Evolutionary conservation across 495 filamentous ascomycete species (phyloP), one percentile per base, ranked within the genome.

Genomic region (Penicillium cataractarum): DNA sequence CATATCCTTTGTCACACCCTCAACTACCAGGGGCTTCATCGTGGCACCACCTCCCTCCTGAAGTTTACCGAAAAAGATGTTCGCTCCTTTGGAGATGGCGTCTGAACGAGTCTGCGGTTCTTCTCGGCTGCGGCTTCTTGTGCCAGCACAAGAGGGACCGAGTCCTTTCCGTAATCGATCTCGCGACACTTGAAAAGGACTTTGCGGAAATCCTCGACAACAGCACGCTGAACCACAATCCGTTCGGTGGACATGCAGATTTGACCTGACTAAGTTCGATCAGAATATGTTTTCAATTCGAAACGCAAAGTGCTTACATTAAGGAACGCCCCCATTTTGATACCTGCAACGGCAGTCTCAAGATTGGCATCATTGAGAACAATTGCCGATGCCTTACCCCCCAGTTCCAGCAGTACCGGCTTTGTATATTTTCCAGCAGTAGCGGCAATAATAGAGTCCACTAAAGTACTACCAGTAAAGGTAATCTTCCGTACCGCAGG

Each of bases 231-330:
- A 7, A 92, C 87, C 31, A 94, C 74, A 65, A 94, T 88, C 19
- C 87, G 83, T 72, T 95, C 92, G 0, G 91, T 94, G 5, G 84
- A 81, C 91, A 96, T 92, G 78, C 92, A 96, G 42, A 92, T 86
- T 74, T 96, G 92, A 2, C 92, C 92, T 21, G 52, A 4, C 4
- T 22, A 22, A 19, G 44, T 4, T 3, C 8, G 8, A 32, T 32
- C 8, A 32, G 29, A 3, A 32, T 4, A 32, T 8, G 8, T 32
- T 32, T 8, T 32, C 29, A 32, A 32, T n/a, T n/a, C n/a, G n/a
- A n/a, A n/a, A n/a, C n/a, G n/a, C n/a, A n/a, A n/a, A n/a, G n/a
- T n/a, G n/a, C 29, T 4, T 32, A 32, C 29, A 32, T 32, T 3
- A 8, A 32, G 3, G 29, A 32, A 32, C 0, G 79, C 69, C 22